These are phyloP conservation scores for Pterocarpus macrocarpus DNA, from an alignment of 306 rosid genomes.

Conservation along the genomic window DNA sequence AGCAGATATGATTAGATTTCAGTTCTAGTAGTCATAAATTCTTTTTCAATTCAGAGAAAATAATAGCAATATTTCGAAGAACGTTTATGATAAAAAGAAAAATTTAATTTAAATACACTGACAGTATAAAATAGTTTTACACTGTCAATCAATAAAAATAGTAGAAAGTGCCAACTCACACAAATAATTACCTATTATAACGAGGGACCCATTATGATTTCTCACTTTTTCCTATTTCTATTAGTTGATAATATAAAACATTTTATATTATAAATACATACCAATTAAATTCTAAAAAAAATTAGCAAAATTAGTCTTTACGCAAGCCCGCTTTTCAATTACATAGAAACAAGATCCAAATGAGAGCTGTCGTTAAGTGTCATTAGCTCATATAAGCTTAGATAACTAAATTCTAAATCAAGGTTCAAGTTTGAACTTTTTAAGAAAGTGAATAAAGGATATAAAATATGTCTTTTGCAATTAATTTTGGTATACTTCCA, in stretches of 20 bases:
- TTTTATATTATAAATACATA: too few species aligned
- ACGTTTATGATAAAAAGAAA: neutral
- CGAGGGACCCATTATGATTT: too few species aligned
- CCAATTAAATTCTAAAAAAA: too few species aligned
- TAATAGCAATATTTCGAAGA: slow-evolving; percentile 16
- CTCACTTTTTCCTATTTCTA: too few species aligned
- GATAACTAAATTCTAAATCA: slow-evolving; percentile 2
- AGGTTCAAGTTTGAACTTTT: slow-evolving; percentile 1
- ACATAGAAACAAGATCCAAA: slow-evolving; percentile 11
- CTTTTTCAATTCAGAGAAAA: slow-evolving; percentile 10
- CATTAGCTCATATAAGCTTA: neutral
- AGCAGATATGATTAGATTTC: slow-evolving; percentile 28
- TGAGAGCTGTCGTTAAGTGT: neutral
- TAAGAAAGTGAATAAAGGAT: neutral
- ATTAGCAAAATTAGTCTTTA: slow-evolving; percentile 34
- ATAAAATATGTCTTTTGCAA: too few species aligned
- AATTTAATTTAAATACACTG: too few species aligned
- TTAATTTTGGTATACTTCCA: too few species aligned
- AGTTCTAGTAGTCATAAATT: neutral
- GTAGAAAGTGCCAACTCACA: too few species aligned
- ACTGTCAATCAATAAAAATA: too few species aligned
- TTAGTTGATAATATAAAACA: too few species aligned
- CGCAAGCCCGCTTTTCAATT: slow-evolving; percentile 17
- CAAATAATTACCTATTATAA: too few species aligned
- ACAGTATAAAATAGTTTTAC: too few species aligned